A percentile compares a stretch with the other conserved stretches of the same genome.
phyloP scores from a whole-genome alignment of 2,329 filamentous ascomycete species.

The Parastagonospora avenae region DNA sequence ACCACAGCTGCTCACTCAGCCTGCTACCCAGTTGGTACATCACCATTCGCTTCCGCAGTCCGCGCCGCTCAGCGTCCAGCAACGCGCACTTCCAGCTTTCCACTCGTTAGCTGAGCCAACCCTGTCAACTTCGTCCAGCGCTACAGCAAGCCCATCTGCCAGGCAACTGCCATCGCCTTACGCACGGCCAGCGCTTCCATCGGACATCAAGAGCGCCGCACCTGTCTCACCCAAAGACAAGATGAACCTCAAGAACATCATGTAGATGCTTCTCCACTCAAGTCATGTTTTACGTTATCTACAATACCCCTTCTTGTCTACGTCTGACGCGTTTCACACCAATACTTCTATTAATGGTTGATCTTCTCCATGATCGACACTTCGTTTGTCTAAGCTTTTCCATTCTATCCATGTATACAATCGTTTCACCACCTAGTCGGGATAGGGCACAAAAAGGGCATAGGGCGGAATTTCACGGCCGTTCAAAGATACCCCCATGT shows the following conservation, averaged over 20 bases:
- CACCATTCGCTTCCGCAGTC: conserved; percentile 40
- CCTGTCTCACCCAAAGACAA: conserved; percentile 41
- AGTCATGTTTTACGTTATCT: conserved; percentile 25
- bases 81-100: conserved; percentile 40
- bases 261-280: conserved; percentile 27
- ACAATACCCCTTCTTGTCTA: conserved; percentile 29
- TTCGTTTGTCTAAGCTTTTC: conserved; percentile 13
- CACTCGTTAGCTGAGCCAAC: conserved; percentile 40
- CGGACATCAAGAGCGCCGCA: conserved; percentile 36
- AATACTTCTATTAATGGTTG: conserved; percentile 22
- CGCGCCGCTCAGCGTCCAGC: conserved; percentile 25
- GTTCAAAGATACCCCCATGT: conserved; percentile 18
- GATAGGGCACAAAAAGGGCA: conserved; percentile 12
- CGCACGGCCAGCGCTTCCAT: conserved; percentile 19
- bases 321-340: conserved; percentile 14
- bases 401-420: conserved; percentile 5
- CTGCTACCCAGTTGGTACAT: conserved; percentile 34
- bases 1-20: conserved; percentile 41
- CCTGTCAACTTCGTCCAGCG: conserved; percentile 30
- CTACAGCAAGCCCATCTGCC: conserved; percentile 30
- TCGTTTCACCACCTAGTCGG: conserved; percentile 7
- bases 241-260: conserved; percentile 44
- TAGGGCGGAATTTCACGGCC: conserved; percentile 11
- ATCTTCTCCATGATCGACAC: conserved; percentile 10
- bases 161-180: conserved; percentile 42